Percentiles rank a stretch among this genome's conserved stretches.
Conservation (phyloP, 345 rosid species). For the Psidium friedrichsthalianum region DNA sequence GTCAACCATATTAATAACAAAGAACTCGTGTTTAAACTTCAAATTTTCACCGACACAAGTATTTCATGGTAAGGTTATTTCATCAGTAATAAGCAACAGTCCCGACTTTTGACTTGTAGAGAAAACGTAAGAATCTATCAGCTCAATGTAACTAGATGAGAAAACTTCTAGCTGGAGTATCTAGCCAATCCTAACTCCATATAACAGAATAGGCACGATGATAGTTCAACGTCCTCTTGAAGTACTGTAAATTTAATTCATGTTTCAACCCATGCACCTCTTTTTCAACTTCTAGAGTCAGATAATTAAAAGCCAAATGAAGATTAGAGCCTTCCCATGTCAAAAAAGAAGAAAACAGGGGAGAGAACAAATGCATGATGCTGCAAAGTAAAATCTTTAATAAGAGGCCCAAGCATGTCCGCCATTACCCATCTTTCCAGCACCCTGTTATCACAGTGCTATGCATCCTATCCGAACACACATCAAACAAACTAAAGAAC, state of each 20-base stretch:
- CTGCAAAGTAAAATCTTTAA: not conserved
- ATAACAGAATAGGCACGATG: not conserved
- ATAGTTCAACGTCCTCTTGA: not conserved
- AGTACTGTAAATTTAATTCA: not conserved
- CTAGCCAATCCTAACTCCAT: not conserved
- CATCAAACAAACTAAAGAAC: not conserved
- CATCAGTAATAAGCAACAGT: not conserved
- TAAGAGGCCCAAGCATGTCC: not conserved
- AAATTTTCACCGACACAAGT: not conserved
- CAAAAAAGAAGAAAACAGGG: not conserved
- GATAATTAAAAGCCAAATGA: not conserved
- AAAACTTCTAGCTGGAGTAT: not conserved
- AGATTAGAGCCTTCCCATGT: not conserved
- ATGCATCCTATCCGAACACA: not conserved
- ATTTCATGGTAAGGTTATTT: not conserved
- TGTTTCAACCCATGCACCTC: not conserved
- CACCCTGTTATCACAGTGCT: not conserved
- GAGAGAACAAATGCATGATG: not conserved
- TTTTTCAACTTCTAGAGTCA: not conserved
- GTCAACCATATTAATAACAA: not conserved
- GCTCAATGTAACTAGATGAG: not conserved
- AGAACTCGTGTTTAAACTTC: not conserved
- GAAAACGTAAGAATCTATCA: not conserved
- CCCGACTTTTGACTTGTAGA: not conserved
- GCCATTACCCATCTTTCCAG: not conserved